Percentiles rank a stretch among this genome's conserved stretches.
These are phyloP conservation scores for Xylaria hypoxylon DNA, from an alignment of 2,329 filamentous ascomycete species.

Conservation along the genomic window DNA sequence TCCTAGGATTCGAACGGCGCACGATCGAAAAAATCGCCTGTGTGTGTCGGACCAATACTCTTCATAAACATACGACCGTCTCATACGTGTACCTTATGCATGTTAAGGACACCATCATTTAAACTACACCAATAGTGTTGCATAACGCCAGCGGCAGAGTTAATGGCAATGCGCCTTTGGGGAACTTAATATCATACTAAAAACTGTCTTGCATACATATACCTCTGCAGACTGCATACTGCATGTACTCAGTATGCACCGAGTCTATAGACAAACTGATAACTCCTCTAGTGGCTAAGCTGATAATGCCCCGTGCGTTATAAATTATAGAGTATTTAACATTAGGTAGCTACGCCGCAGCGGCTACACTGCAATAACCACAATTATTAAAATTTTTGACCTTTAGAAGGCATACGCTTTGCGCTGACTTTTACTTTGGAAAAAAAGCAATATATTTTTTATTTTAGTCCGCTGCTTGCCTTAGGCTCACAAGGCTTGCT, in stretches of 20 bases:
- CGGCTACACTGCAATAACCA: too few species aligned
- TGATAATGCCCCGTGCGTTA: too few species aligned
- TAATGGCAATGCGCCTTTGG: conserved; percentile 14
- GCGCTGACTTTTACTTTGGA: too few species aligned
- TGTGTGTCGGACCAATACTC: conserved; percentile 15
- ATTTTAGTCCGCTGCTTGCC: too few species aligned
- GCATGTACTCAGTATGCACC: not conserved
- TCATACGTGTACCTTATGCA: conserved; percentile 1
- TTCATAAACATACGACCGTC: conserved; percentile 23
- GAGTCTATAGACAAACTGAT: too few species aligned
- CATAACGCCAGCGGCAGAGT: conserved; percentile 24
- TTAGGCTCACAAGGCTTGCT: too few species aligned
- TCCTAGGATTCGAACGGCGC: conserved; percentile 15
- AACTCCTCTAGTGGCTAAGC: too few species aligned
- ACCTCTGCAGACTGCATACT: conserved; percentile 3
- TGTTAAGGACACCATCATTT: conserved; percentile 9
- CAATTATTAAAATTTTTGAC: too few species aligned
- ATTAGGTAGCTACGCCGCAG: too few species aligned
- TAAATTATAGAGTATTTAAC: too few species aligned
- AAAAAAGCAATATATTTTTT: too few species aligned
- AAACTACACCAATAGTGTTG: conserved; percentile 11
- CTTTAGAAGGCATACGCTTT: too few species aligned
- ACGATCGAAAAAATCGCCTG: conserved; percentile 2
- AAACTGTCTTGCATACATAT: conserved; percentile 25
- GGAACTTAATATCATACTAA: conserved; percentile 15